Conservation (phyloP, 2,329 filamentous ascomycete species). For the Tolypocladium tropicale region DNA sequence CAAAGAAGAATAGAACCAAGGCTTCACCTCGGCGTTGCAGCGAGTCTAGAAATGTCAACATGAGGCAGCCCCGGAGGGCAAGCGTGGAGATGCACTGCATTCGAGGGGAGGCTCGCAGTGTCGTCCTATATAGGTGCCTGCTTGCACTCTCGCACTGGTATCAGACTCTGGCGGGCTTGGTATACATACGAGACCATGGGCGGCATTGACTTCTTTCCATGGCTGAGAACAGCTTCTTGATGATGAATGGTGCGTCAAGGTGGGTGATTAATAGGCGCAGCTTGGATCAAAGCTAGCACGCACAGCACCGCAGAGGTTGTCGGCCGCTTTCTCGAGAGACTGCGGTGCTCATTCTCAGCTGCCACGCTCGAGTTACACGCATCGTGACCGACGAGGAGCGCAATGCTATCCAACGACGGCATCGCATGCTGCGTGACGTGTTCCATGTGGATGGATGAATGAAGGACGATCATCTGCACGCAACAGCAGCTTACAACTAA, state of each 20-base stretch:
- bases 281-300: not conserved
- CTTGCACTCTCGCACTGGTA: not conserved
- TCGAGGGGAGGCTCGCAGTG: not conserved
- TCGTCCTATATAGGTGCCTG: not conserved
- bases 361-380: not conserved
- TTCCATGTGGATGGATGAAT: not conserved
- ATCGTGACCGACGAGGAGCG: not conserved
- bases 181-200: no score
- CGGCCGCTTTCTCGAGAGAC: no score
- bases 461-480: no score
- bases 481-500: no score
- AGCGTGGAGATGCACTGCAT: not conserved
- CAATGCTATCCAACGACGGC: not conserved
- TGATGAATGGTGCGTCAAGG: no score
- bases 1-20: not conserved
- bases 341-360: not conserved
- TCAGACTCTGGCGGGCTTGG: not conserved
- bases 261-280: no score
- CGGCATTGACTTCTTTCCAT: no score
- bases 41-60: not conserved
- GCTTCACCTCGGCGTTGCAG: not conserved
- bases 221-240: no score
- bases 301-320: no score
- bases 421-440: not conserved
- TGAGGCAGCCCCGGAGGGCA: not conserved